phyloP scores from a whole-genome alignment of 139 green algal species.

The Chlorella sp. region DNA sequence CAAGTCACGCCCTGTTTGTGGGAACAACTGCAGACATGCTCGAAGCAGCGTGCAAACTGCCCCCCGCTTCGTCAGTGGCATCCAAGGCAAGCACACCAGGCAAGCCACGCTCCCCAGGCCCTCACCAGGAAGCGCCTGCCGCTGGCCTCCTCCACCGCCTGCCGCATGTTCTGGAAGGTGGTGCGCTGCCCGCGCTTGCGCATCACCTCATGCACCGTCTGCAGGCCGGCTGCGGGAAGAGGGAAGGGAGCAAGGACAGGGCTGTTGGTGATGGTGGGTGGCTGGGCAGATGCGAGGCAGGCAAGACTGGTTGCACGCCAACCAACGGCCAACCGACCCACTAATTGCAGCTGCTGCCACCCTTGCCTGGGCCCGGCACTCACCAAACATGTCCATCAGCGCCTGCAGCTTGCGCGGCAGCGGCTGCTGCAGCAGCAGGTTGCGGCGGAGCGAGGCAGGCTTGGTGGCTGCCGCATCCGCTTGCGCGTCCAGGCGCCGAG shows the following conservation, averaged over 20 bases:
- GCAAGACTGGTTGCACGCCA: too few species aligned
- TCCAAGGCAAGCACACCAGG: too few species aligned
- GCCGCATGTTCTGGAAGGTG: conserved; percentile 39
- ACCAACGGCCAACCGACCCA: not conserved
- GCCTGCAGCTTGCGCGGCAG: conserved; percentile 17
- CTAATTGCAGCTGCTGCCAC: not conserved
- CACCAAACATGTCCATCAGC: conserved; percentile 50
- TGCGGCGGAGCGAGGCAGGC: not conserved
- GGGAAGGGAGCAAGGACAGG: not conserved
- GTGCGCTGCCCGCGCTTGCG: conserved; percentile 22
- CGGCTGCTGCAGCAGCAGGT: conserved; percentile 32
- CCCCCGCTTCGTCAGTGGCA: too few species aligned
- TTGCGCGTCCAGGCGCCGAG: not conserved
- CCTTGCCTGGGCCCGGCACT: not conserved
- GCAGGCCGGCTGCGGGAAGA: conserved; percentile 26
- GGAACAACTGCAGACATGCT: too few species aligned
- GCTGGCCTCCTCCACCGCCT: conserved; percentile 45
- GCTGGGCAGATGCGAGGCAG: not conserved
- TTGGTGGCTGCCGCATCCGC: not conserved
- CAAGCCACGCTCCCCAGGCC: too few species aligned
- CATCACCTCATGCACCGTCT: conserved; percentile 43
- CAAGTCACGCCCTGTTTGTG: too few species aligned
- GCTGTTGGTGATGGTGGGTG: not conserved
- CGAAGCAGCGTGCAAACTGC: too few species aligned
- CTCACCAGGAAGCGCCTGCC: conserved; percentile 40